Evolutionary conservation across 2,329 filamentous ascomycete genomes (phyloP).

Genomic region (Pseudogymnoascus verrucosus): DNA sequence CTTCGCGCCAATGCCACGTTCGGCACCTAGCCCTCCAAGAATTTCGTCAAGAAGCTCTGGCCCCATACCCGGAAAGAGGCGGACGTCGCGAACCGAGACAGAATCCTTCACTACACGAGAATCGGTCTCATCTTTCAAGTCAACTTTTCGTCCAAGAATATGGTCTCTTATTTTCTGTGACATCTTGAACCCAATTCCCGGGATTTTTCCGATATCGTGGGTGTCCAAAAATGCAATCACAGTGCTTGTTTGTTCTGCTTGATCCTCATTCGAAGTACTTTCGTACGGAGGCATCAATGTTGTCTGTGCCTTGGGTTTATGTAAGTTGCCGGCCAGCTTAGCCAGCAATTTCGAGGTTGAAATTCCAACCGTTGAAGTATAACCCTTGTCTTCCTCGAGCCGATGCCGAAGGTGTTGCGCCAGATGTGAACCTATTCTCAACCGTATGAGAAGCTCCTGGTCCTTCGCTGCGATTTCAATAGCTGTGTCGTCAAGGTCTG

Average conservation of each 20-base stretch:
- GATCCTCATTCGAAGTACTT: constrained; percentile 21
- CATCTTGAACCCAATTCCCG: constrained; percentile 78
- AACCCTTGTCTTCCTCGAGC: constrained; percentile 69
- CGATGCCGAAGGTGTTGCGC: constrained; percentile 64
- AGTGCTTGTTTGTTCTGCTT: not conserved
- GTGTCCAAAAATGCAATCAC: constrained; percentile 56
- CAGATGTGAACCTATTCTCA: constrained; percentile 74
- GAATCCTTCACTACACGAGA: constrained; percentile 43
- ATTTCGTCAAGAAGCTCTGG: constrained; percentile 58
- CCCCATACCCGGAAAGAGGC: constrained; percentile 54
- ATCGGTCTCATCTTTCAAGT: constrained; percentile 32
- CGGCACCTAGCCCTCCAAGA: constrained; percentile 60
- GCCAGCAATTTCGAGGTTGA: constrained; percentile 80
- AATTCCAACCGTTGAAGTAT: constrained; percentile 81
- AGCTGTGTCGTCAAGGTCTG: not conserved
- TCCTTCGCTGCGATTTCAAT: constrained; percentile 8
- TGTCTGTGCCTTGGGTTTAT: constrained; percentile 86
- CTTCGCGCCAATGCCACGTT: constrained; percentile 62
- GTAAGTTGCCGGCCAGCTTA: constrained; percentile 73
- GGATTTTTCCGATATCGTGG: constrained; percentile 71
- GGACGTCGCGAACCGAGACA: constrained; percentile 59
- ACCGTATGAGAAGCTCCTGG: constrained; percentile 34
- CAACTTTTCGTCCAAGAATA: constrained; percentile 36
- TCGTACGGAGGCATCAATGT: constrained; percentile 62
- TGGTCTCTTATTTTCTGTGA: constrained; percentile 58